Conservation (phyloP, 306 rosid genomes). For the Cucumis melo region DNA sequence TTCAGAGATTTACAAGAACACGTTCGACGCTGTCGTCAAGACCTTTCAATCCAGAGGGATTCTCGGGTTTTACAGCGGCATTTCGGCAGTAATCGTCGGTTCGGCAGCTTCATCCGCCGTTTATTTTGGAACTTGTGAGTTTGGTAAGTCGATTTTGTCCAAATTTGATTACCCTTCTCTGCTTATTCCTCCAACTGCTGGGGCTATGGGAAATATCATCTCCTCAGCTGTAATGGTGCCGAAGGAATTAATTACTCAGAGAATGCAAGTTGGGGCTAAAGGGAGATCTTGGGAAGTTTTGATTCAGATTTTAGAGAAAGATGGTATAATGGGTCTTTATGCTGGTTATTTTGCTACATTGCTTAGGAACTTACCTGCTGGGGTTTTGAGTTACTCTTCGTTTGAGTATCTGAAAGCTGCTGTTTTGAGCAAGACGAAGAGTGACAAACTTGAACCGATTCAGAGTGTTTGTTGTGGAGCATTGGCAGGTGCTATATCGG, state of each 20-base stretch:
- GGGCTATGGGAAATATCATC: constrained; percentile 74
- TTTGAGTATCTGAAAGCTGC: constrained; percentile 76
- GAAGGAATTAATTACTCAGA: constrained; percentile 74
- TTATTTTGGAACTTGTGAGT: constrained; percentile 81
- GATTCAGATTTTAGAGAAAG: constrained; percentile 40
- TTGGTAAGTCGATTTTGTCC: constrained; percentile 56
- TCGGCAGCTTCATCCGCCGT: constrained; percentile 82
- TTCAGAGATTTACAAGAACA: constrained; percentile 42
- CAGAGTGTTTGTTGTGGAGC: constrained; percentile 89
- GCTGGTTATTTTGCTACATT: constrained; percentile 73
- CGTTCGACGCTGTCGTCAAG: constrained; percentile 51
- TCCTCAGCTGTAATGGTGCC: constrained; percentile 92
- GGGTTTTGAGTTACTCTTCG: constrained; percentile 77
- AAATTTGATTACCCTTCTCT: constrained; percentile 39
- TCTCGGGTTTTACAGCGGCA: constrained; percentile 67
- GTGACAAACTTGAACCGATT: constrained; percentile 39
- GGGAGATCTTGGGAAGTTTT: constrained; percentile 70
- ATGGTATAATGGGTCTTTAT: constrained; percentile 70
- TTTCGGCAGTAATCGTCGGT: constrained; percentile 77
- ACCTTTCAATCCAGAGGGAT: constrained; percentile 60
- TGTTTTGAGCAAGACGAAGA: constrained; percentile 26
- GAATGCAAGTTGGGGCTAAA: constrained; percentile 76
- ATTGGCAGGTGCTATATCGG: constrained; percentile 80
- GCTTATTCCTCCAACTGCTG: constrained; percentile 68
- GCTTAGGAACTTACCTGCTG: constrained; percentile 71